These are phyloP conservation scores for Termitomyces sp. DNA, from an alignment of 768 basidiomycete genomes.

Conservation along the genomic window DNA sequence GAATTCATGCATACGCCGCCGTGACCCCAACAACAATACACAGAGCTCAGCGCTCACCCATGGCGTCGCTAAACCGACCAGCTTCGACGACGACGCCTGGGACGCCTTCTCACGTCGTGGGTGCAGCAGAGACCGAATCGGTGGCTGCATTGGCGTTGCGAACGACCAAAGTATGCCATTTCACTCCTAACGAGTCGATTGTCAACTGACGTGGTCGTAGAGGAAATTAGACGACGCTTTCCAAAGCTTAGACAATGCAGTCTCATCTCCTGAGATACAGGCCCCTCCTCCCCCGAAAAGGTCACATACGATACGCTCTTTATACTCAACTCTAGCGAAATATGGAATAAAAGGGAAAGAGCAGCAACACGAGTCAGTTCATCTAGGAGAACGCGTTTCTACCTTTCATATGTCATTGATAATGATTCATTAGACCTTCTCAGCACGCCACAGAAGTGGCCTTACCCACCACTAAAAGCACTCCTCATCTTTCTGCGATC, in stretches of 20 bases:
- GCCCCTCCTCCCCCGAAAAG: constrained; percentile 52
- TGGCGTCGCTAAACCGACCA: background rate
- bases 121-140: background rate
- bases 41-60: background rate
- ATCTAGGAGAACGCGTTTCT: constrained; percentile 5
- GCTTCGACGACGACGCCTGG: background rate
- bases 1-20: background rate
- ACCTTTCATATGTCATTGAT: background rate
- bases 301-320: constrained; percentile 47
- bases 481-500: constrained; percentile 71
- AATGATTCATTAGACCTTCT: background rate
- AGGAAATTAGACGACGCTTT: constrained; percentile 84
- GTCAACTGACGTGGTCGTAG: constrained; percentile 28
- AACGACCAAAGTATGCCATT: constrained; percentile 13
- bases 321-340: constrained; percentile 78
- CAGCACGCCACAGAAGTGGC: constrained; percentile 4
- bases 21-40: no score
- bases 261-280: constrained; percentile 33
- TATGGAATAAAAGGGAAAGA: constrained; percentile 64
- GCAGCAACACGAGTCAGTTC: constrained; percentile 24
- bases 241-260: constrained; percentile 63
- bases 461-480: constrained; percentile 43
- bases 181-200: background rate
- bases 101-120: background rate
- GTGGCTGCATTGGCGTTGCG: constrained; percentile 1